A percentile compares a stretch with the other conserved stretches of the same genome.
These are phyloP conservation scores for Plantago elongata DNA, from an alignment of 257 asterid genomes.

Conservation along the genomic window DNA sequence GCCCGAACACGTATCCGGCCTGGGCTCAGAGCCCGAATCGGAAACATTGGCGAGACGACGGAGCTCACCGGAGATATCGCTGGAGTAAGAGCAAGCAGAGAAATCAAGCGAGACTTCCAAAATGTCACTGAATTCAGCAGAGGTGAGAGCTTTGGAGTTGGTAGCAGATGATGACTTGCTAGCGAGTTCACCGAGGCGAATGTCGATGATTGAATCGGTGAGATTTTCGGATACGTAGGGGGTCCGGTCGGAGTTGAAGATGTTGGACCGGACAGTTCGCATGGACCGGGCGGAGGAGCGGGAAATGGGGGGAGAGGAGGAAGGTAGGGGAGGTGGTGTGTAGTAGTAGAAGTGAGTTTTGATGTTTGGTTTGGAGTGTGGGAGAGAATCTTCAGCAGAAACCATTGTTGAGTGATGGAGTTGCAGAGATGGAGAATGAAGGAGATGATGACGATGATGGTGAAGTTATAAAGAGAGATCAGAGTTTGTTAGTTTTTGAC, in stretches of 20 bases:
- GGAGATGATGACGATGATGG: no score
- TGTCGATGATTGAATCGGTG: constrained; percentile 48
- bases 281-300: constrained; percentile 39
- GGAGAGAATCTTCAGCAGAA: constrained; percentile 33
- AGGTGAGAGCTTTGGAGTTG: constrained; percentile 13
- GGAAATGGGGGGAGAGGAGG: constrained; percentile 27
- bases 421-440: no score
- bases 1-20: constrained; percentile 46
- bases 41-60: constrained; percentile 46
- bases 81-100: constrained; percentile 55
- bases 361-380: constrained; percentile 23
- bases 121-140: constrained; percentile 20
- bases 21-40: constrained; percentile 24
- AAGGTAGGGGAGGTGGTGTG: constrained; percentile 38
- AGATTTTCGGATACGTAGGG: constrained; percentile 28
- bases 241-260: constrained; percentile 28
- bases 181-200: constrained; percentile 50
- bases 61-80: constrained; percentile 70
- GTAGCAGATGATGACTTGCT: constrained; percentile 15
- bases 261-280: constrained; percentile 37
- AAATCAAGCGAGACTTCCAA: constrained; percentile 45
- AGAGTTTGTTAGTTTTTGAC: no score
- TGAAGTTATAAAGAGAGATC: no score
- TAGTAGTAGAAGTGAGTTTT: constrained; percentile 27
- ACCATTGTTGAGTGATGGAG: constrained; percentile 22